These are phyloP conservation scores for Agrocybe praecox DNA, from an alignment of 768 basidiomycete species.

Conservation along the genomic window DNA sequence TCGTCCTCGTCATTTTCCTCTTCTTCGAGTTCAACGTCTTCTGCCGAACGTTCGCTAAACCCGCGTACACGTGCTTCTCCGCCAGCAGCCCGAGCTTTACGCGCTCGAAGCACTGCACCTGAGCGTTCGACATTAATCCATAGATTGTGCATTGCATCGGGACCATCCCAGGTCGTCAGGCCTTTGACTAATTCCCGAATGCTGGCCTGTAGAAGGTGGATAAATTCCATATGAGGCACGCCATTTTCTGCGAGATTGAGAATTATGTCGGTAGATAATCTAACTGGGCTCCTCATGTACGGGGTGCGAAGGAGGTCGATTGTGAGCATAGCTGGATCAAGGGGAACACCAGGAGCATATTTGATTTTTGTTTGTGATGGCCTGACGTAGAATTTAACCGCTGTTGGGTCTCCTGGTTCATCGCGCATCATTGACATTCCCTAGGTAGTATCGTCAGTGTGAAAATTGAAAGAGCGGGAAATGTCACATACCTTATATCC, in stretches of 20 bases:
- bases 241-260: constrained; percentile 69
- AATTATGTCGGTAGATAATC: constrained; percentile 58
- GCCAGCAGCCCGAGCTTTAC: constrained; percentile 34
- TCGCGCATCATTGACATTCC: constrained; percentile 39
- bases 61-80: constrained; percentile 48
- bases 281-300: constrained; percentile 44
- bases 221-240: constrained; percentile 45
- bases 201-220: constrained; percentile 34
- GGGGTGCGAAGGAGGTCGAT: constrained; percentile 57
- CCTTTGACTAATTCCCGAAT: constrained; percentile 35
- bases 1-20: constrained; percentile 38
- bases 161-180: constrained; percentile 48
- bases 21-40: constrained; percentile 36
- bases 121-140: constrained; percentile 40
- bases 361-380: constrained; percentile 50
- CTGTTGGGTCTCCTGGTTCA: constrained; percentile 7
- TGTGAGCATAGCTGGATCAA: constrained; percentile 43
- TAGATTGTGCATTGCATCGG: constrained; percentile 41
- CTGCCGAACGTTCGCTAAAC: constrained; percentile 44
- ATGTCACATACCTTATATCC: constrained; percentile 44
- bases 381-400: constrained; percentile 27
- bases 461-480: neutral
- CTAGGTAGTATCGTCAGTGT: constrained; percentile 17
- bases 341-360: constrained; percentile 31
- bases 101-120: constrained; percentile 39